Percentiles rank a stretch among this genome's conserved stretches.
phyloP scores from a whole-genome alignment of 2,329 filamentous ascomycete genomes.

The Trichophyton verrucosum region DNA sequence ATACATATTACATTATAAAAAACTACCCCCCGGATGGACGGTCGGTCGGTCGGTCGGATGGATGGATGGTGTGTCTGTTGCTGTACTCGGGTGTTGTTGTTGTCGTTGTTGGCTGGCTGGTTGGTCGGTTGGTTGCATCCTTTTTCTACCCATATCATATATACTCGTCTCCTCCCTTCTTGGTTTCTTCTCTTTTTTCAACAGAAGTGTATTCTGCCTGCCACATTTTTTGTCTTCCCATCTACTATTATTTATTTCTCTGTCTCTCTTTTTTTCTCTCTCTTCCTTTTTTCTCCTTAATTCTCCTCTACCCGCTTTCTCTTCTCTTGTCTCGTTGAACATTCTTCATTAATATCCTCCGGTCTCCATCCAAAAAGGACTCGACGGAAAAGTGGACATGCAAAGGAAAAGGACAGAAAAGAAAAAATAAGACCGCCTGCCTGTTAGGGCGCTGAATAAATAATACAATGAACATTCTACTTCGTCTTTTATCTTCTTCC shows the following conservation, averaged over 20 bases:
- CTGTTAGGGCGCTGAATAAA: no score
- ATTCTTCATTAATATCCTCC: not conserved
- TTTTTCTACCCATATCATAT: no score
- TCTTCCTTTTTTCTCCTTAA: not conserved
- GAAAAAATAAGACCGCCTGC: not conserved
- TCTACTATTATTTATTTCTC: not conserved
- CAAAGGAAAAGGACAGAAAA: not conserved
- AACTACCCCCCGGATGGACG: not conserved
- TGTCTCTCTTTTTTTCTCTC: not conserved
- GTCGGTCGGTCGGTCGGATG: not conserved
- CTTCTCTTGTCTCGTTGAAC: not conserved
- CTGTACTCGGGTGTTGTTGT: not conserved
- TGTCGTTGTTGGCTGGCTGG: not conserved
- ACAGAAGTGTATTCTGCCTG: not conserved
- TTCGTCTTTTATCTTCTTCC: no score
- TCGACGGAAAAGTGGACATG: not conserved
- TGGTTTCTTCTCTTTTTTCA: not conserved
- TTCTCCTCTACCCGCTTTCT: not conserved
- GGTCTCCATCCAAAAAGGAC: not conserved
- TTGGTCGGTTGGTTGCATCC: not conserved
- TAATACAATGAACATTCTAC: no score
- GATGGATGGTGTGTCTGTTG: constrained; percentile 3
- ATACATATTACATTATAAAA: not conserved
- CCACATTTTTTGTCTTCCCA: no score
- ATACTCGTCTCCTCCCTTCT: not conserved